phyloP scores from a whole-genome alignment of 495 filamentous ascomycete genomes.

The Gamarada debralockiae region DNA sequence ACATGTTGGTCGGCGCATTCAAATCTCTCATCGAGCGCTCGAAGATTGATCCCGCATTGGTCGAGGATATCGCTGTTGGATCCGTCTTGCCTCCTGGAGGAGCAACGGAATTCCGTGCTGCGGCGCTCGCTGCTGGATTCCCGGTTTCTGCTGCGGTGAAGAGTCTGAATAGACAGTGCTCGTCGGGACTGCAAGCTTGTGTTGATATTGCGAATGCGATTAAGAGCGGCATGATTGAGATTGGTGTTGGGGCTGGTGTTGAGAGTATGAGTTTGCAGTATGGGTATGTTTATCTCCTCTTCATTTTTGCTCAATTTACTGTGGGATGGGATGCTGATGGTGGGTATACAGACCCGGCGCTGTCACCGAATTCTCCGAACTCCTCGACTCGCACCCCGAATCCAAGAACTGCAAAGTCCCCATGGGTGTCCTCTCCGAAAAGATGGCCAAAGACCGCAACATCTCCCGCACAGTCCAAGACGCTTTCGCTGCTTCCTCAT shows the following conservation, averaged over 20 bases:
- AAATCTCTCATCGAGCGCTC: conserved; percentile 77
- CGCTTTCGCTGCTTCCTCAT: conserved; percentile 81
- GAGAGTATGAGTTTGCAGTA: conserved; percentile 96
- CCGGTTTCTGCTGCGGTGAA: conserved; percentile 79
- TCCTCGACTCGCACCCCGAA: conserved; percentile 78
- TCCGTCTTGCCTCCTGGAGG: conserved; percentile 89
- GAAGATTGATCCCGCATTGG: conserved; percentile 73
- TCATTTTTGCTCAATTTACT: no score
- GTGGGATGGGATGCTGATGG: no score
- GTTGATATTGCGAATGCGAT: conserved; percentile 93
- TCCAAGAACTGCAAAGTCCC: conserved; percentile 95
- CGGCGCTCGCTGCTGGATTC: conserved; percentile 87
- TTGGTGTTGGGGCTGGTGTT: conserved; percentile 94
- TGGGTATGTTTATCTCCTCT: conserved; percentile 49
- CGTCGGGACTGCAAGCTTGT: conserved; percentile 81
- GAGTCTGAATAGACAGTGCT: conserved; percentile 88
- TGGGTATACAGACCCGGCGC: conserved; percentile 78
- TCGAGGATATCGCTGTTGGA: conserved; percentile 92
- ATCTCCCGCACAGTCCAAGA: conserved; percentile 76
- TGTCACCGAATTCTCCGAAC: conserved; percentile 90
- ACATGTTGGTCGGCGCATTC: conserved; percentile 77
- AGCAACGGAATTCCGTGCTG: conserved; percentile 94
- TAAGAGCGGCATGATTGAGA: conserved; percentile 83
- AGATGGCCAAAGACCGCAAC: conserved; percentile 84
- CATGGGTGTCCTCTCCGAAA: conserved; percentile 91